phyloP scores from a whole-genome alignment of 495 filamentous ascomycete species.

The Gamarada debralockiae region DNA sequence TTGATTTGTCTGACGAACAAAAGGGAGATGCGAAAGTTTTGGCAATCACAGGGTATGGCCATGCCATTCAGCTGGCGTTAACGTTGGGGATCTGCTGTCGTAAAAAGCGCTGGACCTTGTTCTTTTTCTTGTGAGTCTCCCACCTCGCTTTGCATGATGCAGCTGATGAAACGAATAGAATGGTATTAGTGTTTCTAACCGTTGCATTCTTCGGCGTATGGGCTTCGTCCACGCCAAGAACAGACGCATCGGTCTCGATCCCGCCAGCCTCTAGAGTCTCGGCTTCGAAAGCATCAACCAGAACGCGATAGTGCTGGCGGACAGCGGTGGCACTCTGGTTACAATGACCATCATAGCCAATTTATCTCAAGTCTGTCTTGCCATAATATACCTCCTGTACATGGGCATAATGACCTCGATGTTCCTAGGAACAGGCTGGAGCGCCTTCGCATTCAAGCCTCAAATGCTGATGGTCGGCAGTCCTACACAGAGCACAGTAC shows the following conservation, averaged over 20 bases:
- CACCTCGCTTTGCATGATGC: too few species aligned
- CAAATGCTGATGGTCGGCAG: constrained; percentile 7
- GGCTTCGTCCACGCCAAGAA: constrained; percentile 8
- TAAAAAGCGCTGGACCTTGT: too few species aligned
- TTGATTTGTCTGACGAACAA: too few species aligned
- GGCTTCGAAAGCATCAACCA: constrained; percentile 5
- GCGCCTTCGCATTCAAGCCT: constrained; percentile 7
- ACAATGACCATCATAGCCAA: constrained; percentile 4
- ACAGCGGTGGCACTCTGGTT: background rate
- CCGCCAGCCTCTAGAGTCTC: constrained; percentile 4
- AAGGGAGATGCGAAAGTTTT: too few species aligned
- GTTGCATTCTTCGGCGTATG: constrained; percentile 6
- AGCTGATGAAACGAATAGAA: too few species aligned
- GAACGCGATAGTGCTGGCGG: constrained; percentile 1
- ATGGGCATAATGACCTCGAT: constrained; percentile 13
- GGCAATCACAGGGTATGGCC: too few species aligned
- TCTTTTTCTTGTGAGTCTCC: too few species aligned
- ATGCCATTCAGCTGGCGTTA: too few species aligned
- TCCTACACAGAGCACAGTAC: constrained; percentile 4
- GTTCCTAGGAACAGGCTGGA: constrained; percentile 10
- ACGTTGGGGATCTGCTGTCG: too few species aligned
- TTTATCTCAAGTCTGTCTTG: constrained; percentile 4
- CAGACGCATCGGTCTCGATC: constrained; percentile 4
- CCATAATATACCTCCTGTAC: constrained; percentile 5
- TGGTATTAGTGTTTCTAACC: background rate